Evolutionary conservation across 2,329 filamentous ascomycete species (phyloP), one percentile per base, ranked within the genome.

Genomic region (Colletotrichum sp.): DNA sequence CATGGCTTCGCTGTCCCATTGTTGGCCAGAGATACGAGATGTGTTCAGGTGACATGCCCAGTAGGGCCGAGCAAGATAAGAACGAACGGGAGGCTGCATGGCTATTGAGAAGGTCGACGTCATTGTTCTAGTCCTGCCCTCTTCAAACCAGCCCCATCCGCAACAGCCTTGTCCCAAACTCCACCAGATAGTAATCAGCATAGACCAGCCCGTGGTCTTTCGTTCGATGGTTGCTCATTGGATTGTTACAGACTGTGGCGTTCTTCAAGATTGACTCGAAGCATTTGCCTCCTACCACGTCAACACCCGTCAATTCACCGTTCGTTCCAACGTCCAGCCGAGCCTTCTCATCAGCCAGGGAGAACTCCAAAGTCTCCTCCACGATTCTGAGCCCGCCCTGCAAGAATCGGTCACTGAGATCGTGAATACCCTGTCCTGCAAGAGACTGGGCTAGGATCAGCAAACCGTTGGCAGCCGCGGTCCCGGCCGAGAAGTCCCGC

Each of bases 141-240:
- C 3, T 52, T 48, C 62, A 79, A 13, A 70, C 69, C 21, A 82
- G 69, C 1, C 80, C 81, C 81, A 84, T 80, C 28, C 79, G 75
- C 70, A 88, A 75, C n/a, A 88, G 77, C 70, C 84, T 84, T 70
- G 87, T 88, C 8, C 86, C 86, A 79, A 87, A 85, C 73, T 87
- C 84, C 8, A 88, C 70, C 30, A 88, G 79, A 73, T 84, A 88
- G 76, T 88, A 88, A 78, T 88, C 86, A 3, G 84, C 86, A 81
- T 88, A 88, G 7, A 88, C 86, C 26, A 88, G 78, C 2, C 86
- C 86, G 77, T 84, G 82, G 72, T 84, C 77, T 65, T 73, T 77
- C 62, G 80, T 81, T 10, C 79, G 75, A 38, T 76, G 68, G 18
- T 70, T 71, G 18, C 78, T 81, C 6, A 77, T 71, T 8, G 72